phyloP scores from a whole-genome alignment of 805 yeast genomes.

The Wickerhamomyces pijperi region DNA sequence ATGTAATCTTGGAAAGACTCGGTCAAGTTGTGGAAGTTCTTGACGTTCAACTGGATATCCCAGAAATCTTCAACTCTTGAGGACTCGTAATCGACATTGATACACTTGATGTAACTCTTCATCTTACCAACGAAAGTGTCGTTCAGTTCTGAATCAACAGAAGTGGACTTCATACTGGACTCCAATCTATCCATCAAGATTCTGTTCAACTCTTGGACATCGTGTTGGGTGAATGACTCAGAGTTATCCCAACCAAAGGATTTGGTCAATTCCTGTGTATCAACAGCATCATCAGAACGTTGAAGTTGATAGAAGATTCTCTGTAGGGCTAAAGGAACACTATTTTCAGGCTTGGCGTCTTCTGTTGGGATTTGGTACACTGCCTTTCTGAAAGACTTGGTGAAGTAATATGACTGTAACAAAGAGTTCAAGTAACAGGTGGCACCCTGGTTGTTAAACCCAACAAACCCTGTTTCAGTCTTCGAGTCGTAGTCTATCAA shows the following conservation, averaged over 20 bases:
- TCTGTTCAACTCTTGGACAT: constrained; percentile 92
- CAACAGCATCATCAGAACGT: constrained; percentile 64
- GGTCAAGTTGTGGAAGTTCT: constrained; percentile 58
- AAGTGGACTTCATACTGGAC: constrained; percentile 80
- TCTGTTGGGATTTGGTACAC: constrained; percentile 87
- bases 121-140: constrained; percentile 91
- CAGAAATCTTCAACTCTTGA: constrained; percentile 90
- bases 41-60: constrained; percentile 95
- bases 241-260: constrained; percentile 96
- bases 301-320: constrained; percentile 74
- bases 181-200: constrained; percentile 92
- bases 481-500: constrained; percentile 79
- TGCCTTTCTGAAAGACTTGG: constrained; percentile 68
- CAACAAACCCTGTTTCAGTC: constrained; percentile 80
- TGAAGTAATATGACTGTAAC: constrained; percentile 81
- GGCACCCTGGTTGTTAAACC: constrained; percentile 94
- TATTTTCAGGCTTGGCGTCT: constrained; percentile 35
- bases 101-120: constrained; percentile 90
- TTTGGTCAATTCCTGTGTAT: constrained; percentile 75
- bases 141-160: constrained; percentile 62
- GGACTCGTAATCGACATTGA: constrained; percentile 87
- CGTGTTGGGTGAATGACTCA: constrained; percentile 96
- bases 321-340: constrained; percentile 80
- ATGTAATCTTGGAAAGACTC: constrained; percentile 80
- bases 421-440: constrained; percentile 93